These are phyloP conservation scores for Pseudocercospora fuligena DNA, from an alignment of 2,329 filamentous ascomycete genomes.

Conservation along the genomic window DNA sequence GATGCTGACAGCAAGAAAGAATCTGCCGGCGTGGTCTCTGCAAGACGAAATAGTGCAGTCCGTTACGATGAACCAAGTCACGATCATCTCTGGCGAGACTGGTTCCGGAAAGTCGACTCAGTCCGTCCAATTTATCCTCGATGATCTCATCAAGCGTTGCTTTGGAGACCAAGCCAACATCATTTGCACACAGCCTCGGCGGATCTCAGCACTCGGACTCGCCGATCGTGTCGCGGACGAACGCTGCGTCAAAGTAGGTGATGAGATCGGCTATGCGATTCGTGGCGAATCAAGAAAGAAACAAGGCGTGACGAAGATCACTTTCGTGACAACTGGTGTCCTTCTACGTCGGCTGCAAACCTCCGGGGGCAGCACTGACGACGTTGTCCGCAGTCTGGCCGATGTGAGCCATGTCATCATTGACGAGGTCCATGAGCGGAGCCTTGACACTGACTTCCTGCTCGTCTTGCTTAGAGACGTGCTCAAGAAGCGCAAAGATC, in stretches of 20 bases:
- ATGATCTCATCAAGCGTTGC: slow-evolving; percentile 79
- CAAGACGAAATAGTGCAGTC: slow-evolving; percentile 76
- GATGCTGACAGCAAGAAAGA: slow-evolving; percentile 74
- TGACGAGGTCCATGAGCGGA: slow-evolving; percentile 95
- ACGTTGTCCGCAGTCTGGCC: slow-evolving; percentile 78
- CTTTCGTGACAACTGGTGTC: slow-evolving; percentile 94
- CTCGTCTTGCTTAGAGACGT: slow-evolving; percentile 86
- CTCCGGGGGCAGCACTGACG: slow-evolving; percentile 77
- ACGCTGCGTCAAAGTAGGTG: slow-evolving; percentile 77
- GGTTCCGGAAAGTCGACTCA: slow-evolving; percentile 97
- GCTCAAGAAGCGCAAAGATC: slow-evolving; percentile 71
- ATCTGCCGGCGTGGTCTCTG: slow-evolving; percentile 85
- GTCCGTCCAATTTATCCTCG: slow-evolving; percentile 92
- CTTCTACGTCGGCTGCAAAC: slow-evolving; percentile 89
- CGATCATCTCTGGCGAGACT: slow-evolving; percentile 95
- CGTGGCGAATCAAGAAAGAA: slow-evolving; percentile 83
- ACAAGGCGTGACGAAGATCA: slow-evolving; percentile 77
- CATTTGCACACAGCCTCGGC: slow-evolving; percentile 90
- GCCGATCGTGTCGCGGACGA: slow-evolving; percentile 95
- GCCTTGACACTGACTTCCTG: slow-evolving; percentile 91
- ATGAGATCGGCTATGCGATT: slow-evolving; percentile 90
- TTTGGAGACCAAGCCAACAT: slow-evolving; percentile 83
- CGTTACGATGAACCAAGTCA: slow-evolving; percentile 80
- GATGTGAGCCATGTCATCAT: slow-evolving; percentile 95
- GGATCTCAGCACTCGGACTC: slow-evolving; percentile 91